These are phyloP conservation scores for Eleusine coracana DNA, from an alignment of 176 grass and related monocot species.

Conservation along the genomic window DNA sequence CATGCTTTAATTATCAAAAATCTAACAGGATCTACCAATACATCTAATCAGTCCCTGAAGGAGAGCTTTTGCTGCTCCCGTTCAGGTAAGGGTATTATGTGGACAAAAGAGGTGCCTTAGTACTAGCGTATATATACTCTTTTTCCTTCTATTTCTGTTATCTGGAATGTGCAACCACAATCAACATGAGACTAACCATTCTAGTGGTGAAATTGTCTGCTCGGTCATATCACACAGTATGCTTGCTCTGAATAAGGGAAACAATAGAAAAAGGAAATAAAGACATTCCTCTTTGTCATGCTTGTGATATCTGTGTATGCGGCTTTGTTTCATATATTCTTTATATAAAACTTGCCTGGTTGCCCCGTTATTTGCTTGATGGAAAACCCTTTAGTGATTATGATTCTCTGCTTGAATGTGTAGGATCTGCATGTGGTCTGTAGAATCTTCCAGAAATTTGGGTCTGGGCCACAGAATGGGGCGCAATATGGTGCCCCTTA, in stretches of 20 bases:
- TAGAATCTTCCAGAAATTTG: conserved; percentile 89
- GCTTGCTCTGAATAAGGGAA: too few species aligned
- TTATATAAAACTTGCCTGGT: background rate
- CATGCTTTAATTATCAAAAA: background rate
- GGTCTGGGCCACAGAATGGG: conserved; percentile 81
- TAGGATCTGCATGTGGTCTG: conserved; percentile 91
- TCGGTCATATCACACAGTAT: too few species aligned
- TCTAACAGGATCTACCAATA: background rate
- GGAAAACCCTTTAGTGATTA: conserved; percentile 2
- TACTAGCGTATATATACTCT: background rate
- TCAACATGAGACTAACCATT: background rate
- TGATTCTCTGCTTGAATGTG: conserved; percentile 35
- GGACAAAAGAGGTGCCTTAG: background rate
- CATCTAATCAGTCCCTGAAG: background rate
- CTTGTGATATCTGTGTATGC: background rate
- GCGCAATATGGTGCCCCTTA: conserved; percentile 94
- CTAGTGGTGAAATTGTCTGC: too few species aligned
- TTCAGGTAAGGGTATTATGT: background rate
- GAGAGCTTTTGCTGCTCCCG: background rate
- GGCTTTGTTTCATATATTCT: background rate
- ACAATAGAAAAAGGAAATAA: too few species aligned
- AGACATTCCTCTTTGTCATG: too few species aligned
- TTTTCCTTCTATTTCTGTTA: background rate
- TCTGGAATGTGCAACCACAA: background rate
- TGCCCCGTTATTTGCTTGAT: background rate